Evolutionary conservation across 441 rosid species (phyloP).

Genomic region (Jatropha podagrica): DNA sequence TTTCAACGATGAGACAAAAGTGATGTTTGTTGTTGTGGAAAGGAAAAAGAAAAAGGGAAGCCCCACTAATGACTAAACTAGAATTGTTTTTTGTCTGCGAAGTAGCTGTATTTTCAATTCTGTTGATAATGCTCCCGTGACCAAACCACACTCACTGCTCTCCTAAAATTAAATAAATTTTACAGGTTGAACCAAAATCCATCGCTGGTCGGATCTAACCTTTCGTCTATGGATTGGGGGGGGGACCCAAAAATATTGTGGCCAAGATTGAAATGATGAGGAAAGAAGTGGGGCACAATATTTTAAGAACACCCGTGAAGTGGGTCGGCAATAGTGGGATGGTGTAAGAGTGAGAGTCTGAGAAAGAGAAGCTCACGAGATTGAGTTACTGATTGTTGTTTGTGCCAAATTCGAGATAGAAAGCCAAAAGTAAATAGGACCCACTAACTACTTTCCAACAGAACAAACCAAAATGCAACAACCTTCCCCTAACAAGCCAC

Average conservation of each 20-base stretch:
- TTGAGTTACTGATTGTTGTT: background rate
- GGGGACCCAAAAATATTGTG: background rate
- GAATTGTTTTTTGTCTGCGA: background rate
- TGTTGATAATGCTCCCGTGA: background rate
- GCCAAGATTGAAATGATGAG: background rate
- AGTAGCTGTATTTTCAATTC: background rate
- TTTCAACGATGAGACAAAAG: background rate
- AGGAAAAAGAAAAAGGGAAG: background rate
- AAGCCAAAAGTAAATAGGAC: conserved; percentile 22
- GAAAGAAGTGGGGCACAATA: background rate
- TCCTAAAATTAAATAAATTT: background rate
- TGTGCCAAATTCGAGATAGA: conserved; percentile 13
- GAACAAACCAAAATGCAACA: conserved; percentile 14
- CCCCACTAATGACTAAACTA: background rate
- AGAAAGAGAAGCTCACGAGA: conserved; percentile 33
- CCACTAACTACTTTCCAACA: conserved; percentile 25
- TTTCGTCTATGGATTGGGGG: no score
- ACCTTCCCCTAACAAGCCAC: background rate
- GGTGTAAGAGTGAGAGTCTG: conserved; percentile 3
- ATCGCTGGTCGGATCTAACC: background rate
- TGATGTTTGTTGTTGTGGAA: no score
- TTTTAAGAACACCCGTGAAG: conserved; percentile 34
- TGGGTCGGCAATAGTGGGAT: conserved; percentile 40
- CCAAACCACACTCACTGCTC: background rate
- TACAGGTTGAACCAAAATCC: no score